Percentiles rank a stretch among this genome's conserved stretches.
Evolutionary conservation across 2,329 filamentous ascomycete species (phyloP).

Genomic region (Bipolaris bicolor): DNA sequence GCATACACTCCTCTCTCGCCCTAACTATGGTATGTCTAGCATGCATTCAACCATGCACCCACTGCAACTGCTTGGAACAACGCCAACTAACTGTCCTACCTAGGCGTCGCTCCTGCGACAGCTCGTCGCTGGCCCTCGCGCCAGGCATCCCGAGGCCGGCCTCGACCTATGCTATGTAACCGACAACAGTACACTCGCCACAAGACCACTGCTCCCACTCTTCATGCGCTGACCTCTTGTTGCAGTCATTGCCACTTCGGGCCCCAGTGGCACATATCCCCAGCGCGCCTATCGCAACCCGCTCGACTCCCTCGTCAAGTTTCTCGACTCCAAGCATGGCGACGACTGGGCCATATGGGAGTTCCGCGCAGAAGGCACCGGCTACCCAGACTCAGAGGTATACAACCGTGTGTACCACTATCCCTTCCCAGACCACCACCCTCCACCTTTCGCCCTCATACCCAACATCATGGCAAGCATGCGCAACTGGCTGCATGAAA

Average conservation of each 20-base stretch:
- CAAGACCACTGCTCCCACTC: slow-evolving; percentile 41
- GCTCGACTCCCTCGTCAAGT: slow-evolving; percentile 82
- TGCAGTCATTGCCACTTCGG: slow-evolving; percentile 74
- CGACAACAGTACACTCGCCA: slow-evolving; percentile 63
- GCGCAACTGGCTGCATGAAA: slow-evolving; percentile 76
- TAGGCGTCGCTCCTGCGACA: slow-evolving; percentile 72
- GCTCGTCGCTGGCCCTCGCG: slow-evolving; percentile 86
- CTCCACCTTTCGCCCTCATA: slow-evolving; percentile 87
- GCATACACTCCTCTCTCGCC: not conserved
- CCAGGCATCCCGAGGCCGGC: slow-evolving; percentile 82
- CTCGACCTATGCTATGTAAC: slow-evolving; percentile 97
- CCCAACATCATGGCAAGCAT: slow-evolving; percentile 91
- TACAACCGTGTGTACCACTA: slow-evolving; percentile 87
- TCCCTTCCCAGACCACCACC: slow-evolving; percentile 96
- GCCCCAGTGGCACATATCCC: slow-evolving; percentile 86
- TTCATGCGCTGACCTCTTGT: slow-evolving; percentile 47
- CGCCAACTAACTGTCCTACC: slow-evolving; percentile 1
- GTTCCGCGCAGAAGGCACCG: slow-evolving; percentile 94
- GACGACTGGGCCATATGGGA: slow-evolving; percentile 95
- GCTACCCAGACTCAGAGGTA: slow-evolving; percentile 90
- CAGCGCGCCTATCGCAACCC: slow-evolving; percentile 94
- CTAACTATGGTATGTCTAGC: slow-evolving; percentile 8
- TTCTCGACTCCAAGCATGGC: slow-evolving; percentile 81
- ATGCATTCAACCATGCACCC: not conserved
- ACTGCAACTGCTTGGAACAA: too few relatives aligned